Conservation (phyloP, 805 yeast genomes). For the Ogataea haglerorum region DNA sequence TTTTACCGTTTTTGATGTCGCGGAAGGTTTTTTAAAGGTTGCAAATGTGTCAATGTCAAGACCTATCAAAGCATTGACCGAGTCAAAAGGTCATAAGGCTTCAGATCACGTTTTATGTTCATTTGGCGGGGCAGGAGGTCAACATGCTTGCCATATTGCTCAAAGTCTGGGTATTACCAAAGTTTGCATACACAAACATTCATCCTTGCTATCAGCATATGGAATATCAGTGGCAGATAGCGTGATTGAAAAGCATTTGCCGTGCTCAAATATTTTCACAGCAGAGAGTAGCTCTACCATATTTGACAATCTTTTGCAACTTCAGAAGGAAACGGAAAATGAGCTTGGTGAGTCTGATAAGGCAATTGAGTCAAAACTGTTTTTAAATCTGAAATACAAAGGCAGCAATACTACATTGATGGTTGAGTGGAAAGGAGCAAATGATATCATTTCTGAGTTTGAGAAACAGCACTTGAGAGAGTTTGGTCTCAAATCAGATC, state of each 20-base stretch:
- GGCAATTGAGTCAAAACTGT: slow-evolving; percentile 27
- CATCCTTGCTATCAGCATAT: slow-evolving; percentile 61
- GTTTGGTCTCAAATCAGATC: slow-evolving; percentile 62
- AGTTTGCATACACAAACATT: slow-evolving; percentile 72
- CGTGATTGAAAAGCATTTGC: slow-evolving; percentile 70
- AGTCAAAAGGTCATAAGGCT: slow-evolving; percentile 70
- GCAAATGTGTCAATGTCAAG: slow-evolving; percentile 90
- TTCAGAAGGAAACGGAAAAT: slow-evolving; percentile 34
- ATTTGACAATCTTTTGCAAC: slow-evolving; percentile 8
- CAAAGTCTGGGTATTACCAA: slow-evolving; percentile 60
- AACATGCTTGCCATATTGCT: slow-evolving; percentile 77
- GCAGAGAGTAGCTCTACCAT: not conserved
- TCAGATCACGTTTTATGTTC: slow-evolving; percentile 68
- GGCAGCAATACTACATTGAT: slow-evolving; percentile 86
- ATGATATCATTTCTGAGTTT: slow-evolving; percentile 42
- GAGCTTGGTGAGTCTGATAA: slow-evolving; percentile 36
- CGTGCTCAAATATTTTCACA: slow-evolving; percentile 41
- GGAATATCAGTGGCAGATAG: slow-evolving; percentile 75
- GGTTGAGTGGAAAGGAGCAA: slow-evolving; percentile 37
- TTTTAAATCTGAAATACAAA: slow-evolving; percentile 71
- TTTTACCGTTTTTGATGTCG: slow-evolving; percentile 63
- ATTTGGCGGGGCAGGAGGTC: slow-evolving; percentile 94
- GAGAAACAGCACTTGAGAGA: slow-evolving; percentile 57
- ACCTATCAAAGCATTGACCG: slow-evolving; percentile 79
- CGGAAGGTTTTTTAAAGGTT: slow-evolving; percentile 74